Evolutionary conservation across 2,329 filamentous ascomycete species (phyloP).

Genomic region (Calonectria crousiana): DNA sequence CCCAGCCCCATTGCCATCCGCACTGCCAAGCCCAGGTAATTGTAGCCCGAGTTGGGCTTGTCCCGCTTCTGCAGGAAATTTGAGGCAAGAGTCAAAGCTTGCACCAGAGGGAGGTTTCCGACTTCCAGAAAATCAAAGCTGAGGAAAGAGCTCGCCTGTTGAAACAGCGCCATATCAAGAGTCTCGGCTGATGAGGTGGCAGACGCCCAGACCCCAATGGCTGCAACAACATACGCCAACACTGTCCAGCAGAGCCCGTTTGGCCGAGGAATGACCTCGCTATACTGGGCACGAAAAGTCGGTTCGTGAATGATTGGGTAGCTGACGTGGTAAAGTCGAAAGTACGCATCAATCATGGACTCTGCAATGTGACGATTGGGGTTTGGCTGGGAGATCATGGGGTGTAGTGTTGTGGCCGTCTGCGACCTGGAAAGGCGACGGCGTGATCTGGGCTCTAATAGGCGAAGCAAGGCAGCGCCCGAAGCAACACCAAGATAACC

Average conservation of each 20-base stretch:
- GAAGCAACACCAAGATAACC: constrained; percentile 61
- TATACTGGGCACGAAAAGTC: constrained; percentile 55
- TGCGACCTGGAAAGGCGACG: constrained; percentile 36
- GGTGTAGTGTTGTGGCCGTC: constrained; percentile 12
- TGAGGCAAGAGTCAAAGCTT: constrained; percentile 57
- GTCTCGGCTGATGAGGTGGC: constrained; percentile 34
- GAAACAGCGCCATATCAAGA: constrained; percentile 45
- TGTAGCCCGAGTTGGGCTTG: constrained; percentile 64
- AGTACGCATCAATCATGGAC: constrained; percentile 52
- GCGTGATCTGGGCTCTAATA: constrained; percentile 48
- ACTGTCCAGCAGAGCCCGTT: constrained; percentile 47
- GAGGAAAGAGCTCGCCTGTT: constrained; percentile 49
- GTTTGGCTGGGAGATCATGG: constrained; percentile 46
- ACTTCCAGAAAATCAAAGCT: constrained; percentile 58
- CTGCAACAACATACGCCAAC: constrained; percentile 50
- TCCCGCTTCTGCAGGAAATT: constrained; percentile 66
- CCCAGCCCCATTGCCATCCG: constrained; percentile 64
- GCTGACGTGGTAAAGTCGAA: constrained; percentile 57
- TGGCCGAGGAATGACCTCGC: constrained; percentile 49
- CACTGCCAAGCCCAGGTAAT: constrained; percentile 63
- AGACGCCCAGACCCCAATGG: constrained; percentile 52
- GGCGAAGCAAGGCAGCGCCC: constrained; percentile 57
- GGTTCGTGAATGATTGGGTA: constrained; percentile 62
- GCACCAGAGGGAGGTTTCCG: constrained; percentile 59
- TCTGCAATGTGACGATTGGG: constrained; percentile 49